These are phyloP conservation scores for Dactylellina sp. DNA, from an alignment of 2,329 filamentous ascomycete species.

Conservation along the genomic window DNA sequence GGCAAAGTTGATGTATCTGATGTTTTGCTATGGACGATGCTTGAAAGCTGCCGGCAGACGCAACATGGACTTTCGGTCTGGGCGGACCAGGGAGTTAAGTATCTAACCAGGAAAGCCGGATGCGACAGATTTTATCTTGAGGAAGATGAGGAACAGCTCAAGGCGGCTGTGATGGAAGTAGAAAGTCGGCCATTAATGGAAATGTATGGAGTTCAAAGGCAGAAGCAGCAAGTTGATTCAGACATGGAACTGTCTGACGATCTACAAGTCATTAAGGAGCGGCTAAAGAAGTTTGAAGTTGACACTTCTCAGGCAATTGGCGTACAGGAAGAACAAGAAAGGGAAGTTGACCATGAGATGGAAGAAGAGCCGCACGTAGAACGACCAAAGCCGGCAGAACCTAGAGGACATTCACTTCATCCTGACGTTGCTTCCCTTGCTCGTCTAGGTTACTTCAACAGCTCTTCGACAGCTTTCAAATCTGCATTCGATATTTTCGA, in stretches of 20 bases:
- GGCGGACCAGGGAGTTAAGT: slow-evolving; percentile 71
- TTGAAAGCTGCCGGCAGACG: slow-evolving; percentile 69
- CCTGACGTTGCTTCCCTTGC: slow-evolving; percentile 37
- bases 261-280: slow-evolving; percentile 62
- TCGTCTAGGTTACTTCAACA: slow-evolving; percentile 31
- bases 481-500: slow-evolving; percentile 33
- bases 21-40: slow-evolving; percentile 72
- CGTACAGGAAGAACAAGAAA: slow-evolving; percentile 74
- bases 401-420: slow-evolving; percentile 65
- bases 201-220: slow-evolving; percentile 35
- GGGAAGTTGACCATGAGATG: slow-evolving; percentile 74
- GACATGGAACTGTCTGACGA: slow-evolving; percentile 49
- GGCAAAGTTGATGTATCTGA: slow-evolving; percentile 66
- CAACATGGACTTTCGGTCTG: slow-evolving; percentile 70
- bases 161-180: slow-evolving; percentile 66
- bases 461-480: not conserved
- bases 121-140: slow-evolving; percentile 66
- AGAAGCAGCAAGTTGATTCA: not conserved
- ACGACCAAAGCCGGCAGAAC: slow-evolving; percentile 63
- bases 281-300: slow-evolving; percentile 60
- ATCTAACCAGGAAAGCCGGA: slow-evolving; percentile 61
- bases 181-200: slow-evolving; percentile 58
- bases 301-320: not conserved
- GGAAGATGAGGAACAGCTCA: slow-evolving; percentile 67
- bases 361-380: slow-evolving; percentile 72